Evolutionary conservation across 352 stramenopile genomes (phyloP).

Genomic region (Phytopythium kandeliae): DNA sequence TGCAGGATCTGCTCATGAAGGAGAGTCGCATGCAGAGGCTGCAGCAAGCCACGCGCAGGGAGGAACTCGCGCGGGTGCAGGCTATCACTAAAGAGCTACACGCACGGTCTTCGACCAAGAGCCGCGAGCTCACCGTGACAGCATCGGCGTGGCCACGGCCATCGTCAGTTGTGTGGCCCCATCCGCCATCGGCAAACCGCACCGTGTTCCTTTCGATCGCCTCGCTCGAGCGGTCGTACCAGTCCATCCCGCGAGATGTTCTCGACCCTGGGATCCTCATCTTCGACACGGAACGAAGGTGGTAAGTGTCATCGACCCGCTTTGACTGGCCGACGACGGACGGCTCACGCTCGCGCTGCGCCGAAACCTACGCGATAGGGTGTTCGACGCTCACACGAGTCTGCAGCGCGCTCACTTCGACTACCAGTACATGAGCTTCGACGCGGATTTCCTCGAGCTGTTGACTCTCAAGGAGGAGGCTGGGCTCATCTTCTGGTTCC

Average conservation of each 20-base stretch:
- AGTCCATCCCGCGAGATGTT: constrained; percentile 58
- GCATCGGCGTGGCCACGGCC: constrained; percentile 17
- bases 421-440: constrained; percentile 73
- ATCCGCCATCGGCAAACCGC: constrained; percentile 38
- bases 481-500: constrained; percentile 70
- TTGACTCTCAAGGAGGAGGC: constrained; percentile 69
- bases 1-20: constrained; percentile 52
- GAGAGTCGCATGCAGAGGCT: constrained; percentile 64
- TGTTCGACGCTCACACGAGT: constrained; percentile 63
- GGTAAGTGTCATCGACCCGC: constrained; percentile 20
- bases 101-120: constrained; percentile 15
- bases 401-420: constrained; percentile 69
- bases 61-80: constrained; percentile 37
- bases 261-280: constrained; percentile 54
- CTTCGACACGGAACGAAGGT: constrained; percentile 66
- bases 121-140: constrained; percentile 4
- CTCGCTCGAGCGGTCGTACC: constrained; percentile 51
- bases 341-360: too few relatives aligned
- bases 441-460: constrained; percentile 70
- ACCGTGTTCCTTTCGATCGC: constrained; percentile 75
- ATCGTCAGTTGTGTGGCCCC: constrained; percentile 49
- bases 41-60: constrained; percentile 53
- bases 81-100: constrained; percentile 53
- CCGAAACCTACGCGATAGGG: constrained; percentile 18
- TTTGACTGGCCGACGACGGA: too few relatives aligned